These are phyloP conservation scores for Suillus placidus DNA, from an alignment of 768 basidiomycete genomes.

Conservation along the genomic window DNA sequence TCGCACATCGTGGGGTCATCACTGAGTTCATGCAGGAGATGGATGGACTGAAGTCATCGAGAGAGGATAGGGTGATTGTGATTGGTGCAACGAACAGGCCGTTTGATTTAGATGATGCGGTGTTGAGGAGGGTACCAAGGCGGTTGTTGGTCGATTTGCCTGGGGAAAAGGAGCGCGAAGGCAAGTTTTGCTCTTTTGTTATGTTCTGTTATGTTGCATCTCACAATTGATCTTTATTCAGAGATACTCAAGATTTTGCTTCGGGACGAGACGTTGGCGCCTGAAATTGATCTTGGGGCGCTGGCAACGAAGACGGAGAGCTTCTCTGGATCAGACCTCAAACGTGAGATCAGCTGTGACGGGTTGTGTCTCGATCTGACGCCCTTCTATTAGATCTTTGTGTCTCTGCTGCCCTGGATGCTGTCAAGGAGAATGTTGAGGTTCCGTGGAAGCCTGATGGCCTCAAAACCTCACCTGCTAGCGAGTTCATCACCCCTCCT, in stretches of 20 bases:
- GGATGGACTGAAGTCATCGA: conserved; percentile 85
- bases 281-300: conserved; percentile 60
- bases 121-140: conserved; percentile 84
- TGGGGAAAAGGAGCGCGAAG: conserved; percentile 81
- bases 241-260: conserved; percentile 88
- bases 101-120: conserved; percentile 90
- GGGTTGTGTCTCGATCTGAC: neutral
- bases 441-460: conserved; percentile 68
- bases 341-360: conserved; percentile 59
- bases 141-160: conserved; percentile 89
- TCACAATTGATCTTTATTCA: conserved; percentile 31
- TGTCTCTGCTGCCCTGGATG: conserved; percentile 89
- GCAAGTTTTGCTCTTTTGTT: conserved; percentile 42
- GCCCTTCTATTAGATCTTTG: conserved; percentile 67
- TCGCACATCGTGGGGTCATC: conserved; percentile 85
- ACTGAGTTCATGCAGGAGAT: conserved; percentile 97
- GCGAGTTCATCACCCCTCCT: conserved; percentile 3
- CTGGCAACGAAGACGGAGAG: conserved; percentile 76
- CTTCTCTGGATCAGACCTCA: conserved; percentile 94
- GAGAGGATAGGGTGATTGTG: conserved; percentile 82
- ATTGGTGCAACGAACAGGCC: conserved; percentile 95
- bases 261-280: conserved; percentile 72
- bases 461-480: conserved; percentile 10
- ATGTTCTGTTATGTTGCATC: conserved; percentile 2
- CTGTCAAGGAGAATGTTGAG: conserved; percentile 81